Evolutionary conservation across 768 basidiomycete genomes (phyloP), one percentile per base, ranked within the genome.

Genomic region (Rhodosporidiobolus sp.): DNA sequence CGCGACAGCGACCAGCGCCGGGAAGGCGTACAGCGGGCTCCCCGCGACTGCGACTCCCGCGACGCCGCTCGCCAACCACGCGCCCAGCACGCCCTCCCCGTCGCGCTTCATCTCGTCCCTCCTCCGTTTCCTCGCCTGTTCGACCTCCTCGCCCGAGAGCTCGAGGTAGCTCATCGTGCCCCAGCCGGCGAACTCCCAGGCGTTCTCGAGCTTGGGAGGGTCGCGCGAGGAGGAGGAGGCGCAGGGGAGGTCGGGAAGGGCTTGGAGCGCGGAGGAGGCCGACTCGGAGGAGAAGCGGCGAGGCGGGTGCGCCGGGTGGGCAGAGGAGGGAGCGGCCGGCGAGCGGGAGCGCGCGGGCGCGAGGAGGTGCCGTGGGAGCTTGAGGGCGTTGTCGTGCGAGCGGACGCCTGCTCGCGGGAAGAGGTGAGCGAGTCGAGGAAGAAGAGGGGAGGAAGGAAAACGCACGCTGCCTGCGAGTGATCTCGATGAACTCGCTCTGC

Each of bases 141-240:
- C 65, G 56, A 82, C 75, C 57, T 89, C 86, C 8, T 85, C 82
- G 1, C 66, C 70, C 1, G 82, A 79, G 19, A 90, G 82, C 28
- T 82, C 82, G 2, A 89, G 74, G 67, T 83, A 82, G 11, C 80
- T 80, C 26, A 86, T 78, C 10, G 85, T 84, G 3, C 88, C 88
- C 88, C 88, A 89, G 7, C 88, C 89, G 1, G 89, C 86, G 75
- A 90, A 90, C 75, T 89, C 88, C 71, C 89, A 88, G 50, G 86
- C 84, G 76, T 86, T 86, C 22, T 85, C 80, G 49, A 90, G 84
- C 72, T 88, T 85, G 34, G 87, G 79, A 10, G 61, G 68, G 19
- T 55, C 52, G n/a, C 55, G 55, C 52, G 34, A 52, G 52, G 22
- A 38, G 34, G 8, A 6, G 5, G 63, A 9, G 24, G 26, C 3